phyloP scores from a whole-genome alignment of 2,329 filamentous ascomycete genomes.

The Claviceps africana region DNA sequence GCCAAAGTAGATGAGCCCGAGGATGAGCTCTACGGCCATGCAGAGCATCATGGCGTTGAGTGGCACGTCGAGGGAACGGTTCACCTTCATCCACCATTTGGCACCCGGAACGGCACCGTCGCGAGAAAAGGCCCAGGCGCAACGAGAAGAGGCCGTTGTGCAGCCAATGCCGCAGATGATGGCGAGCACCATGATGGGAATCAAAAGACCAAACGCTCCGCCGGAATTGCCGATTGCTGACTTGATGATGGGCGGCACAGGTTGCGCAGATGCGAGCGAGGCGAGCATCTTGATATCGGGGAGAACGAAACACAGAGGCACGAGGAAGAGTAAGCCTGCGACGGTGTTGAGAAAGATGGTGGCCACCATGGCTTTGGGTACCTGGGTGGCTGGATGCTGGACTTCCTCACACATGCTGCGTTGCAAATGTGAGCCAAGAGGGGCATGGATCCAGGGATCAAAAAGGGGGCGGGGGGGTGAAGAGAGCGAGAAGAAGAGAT shows the following conservation, averaged over 20 bases:
- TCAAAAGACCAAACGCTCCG: slow-evolving; percentile 46
- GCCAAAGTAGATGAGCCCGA: slow-evolving; percentile 57
- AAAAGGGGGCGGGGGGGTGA: background rate
- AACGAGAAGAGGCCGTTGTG: slow-evolving; percentile 54
- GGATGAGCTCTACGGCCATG: slow-evolving; percentile 48
- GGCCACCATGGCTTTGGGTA: slow-evolving; percentile 58
- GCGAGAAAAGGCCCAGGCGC: slow-evolving; percentile 55
- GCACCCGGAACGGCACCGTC: slow-evolving; percentile 56
- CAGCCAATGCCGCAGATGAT: slow-evolving; percentile 55
- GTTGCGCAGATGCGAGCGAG: slow-evolving; percentile 41
- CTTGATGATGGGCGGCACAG: slow-evolving; percentile 50
- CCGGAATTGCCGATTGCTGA: slow-evolving; percentile 45
- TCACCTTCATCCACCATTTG: slow-evolving; percentile 45
- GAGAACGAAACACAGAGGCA: slow-evolving; percentile 56
- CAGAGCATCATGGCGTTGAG: slow-evolving; percentile 60
- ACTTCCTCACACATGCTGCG: slow-evolving; percentile 61
- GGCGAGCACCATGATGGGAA: slow-evolving; percentile 52
- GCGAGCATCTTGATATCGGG: slow-evolving; percentile 45
- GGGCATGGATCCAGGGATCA: background rate
- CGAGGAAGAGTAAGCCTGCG: slow-evolving; percentile 52
- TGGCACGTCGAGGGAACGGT: slow-evolving; percentile 48
- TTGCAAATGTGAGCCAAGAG: background rate
- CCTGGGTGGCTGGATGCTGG: slow-evolving; percentile 48
- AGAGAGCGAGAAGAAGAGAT: background rate
- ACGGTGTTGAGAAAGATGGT: slow-evolving; percentile 54